phyloP scores from a whole-genome alignment of 345 rosid species.

The Psidium friedrichsthalianum region DNA sequence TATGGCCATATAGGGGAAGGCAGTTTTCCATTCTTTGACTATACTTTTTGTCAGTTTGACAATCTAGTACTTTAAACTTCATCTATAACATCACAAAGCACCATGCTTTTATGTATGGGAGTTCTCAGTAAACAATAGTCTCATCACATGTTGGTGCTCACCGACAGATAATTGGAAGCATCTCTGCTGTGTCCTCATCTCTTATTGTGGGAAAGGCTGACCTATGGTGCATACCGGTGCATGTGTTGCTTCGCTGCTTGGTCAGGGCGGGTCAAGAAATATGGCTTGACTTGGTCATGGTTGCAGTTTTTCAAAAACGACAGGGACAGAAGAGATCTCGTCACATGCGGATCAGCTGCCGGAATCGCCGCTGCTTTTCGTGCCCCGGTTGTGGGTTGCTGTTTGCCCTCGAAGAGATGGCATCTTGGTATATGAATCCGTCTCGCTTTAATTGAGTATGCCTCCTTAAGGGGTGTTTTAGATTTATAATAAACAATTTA shows the following conservation, averaged over 20 bases:
- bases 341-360: conserved; percentile 94
- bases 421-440: conserved; percentile 54
- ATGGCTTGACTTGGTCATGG: conserved; percentile 68
- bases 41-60: not conserved
- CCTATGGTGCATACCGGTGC: conserved; percentile 96
- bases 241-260: conserved; percentile 73
- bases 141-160: not conserved
- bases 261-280: conserved; percentile 88
- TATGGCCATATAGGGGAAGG: not conserved
- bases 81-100: not conserved
- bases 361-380: conserved; percentile 90
- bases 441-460: not conserved
- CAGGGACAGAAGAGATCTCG: conserved; percentile 78
- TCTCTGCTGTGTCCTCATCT: conserved; percentile 77
- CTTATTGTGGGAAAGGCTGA: conserved; percentile 90
- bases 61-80: not conserved
- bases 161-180: conserved; percentile 69
- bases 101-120: not conserved
- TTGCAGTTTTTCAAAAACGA: conserved; percentile 65
- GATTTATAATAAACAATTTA: not conserved
- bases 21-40: not conserved
- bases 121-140: not conserved
- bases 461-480: not conserved
- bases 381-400: conserved; percentile 88
- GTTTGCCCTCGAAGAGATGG: conserved; percentile 88